A percentile compares a stretch with the other conserved stretches of the same genome.
Evolutionary conservation across 139 green algal species (phyloP).

Genomic region (Haematococcus lacustris): DNA sequence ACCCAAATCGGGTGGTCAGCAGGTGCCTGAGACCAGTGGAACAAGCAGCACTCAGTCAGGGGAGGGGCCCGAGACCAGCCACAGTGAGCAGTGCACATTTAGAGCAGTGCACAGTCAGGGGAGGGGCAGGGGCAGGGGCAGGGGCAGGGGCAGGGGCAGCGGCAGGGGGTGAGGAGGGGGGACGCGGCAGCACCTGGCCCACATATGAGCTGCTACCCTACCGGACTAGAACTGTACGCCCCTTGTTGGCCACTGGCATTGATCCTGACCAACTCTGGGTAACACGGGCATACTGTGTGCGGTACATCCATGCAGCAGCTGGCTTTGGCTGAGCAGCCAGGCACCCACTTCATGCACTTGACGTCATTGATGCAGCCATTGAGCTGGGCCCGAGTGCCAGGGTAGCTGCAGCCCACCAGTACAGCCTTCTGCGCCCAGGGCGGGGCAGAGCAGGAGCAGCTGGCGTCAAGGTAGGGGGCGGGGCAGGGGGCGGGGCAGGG

Average conservation of each 20-base stretch:
- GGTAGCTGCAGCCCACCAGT: conserved; percentile 29
- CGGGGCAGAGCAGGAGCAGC: too few species aligned
- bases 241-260: not conserved
- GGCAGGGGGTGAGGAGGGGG: not conserved
- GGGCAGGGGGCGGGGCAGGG: too few species aligned
- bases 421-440: conserved; percentile 27
- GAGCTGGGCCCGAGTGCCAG: not conserved
- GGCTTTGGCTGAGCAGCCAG: not conserved
- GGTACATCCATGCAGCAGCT: not conserved
- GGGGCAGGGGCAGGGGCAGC: too few species aligned
- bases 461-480: too few species aligned
- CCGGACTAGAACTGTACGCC: not conserved
- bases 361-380: conserved; percentile 48
- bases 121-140: too few species aligned
- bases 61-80: not conserved
- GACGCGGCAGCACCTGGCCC: not conserved
- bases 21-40: conserved; percentile 4
- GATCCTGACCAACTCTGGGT: not conserved
- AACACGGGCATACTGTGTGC: not conserved
- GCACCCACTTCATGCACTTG: conserved; percentile 20
- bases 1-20: conserved; percentile 32
- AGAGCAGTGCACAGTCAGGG: too few species aligned
- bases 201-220: not conserved
- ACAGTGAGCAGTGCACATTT: not conserved
- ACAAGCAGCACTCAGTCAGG: not conserved